phyloP scores from a whole-genome alignment of 2,329 filamentous ascomycete genomes.

The Ceratocystis diversiconidia region DNA sequence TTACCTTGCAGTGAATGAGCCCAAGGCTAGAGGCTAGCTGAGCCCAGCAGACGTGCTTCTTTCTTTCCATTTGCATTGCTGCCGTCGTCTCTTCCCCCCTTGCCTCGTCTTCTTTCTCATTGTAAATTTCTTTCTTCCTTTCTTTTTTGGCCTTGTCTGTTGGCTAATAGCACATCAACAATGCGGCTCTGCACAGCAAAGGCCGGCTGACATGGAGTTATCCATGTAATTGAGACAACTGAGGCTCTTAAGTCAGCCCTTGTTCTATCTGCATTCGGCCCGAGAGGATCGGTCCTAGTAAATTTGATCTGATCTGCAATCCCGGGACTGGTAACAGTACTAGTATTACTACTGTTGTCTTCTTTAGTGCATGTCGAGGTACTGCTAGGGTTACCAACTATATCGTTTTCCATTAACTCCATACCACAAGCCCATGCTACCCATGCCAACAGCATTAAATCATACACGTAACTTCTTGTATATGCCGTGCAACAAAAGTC shows the following conservation, averaged over 20 bases:
- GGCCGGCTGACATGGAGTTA: not conserved
- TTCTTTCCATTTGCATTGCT: no score
- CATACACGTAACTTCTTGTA: not conserved
- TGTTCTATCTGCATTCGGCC: slow-evolving; percentile 12
- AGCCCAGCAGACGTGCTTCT: no score
- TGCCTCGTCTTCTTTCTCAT: no score
- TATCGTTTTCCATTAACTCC: no score
- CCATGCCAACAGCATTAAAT: not conserved
- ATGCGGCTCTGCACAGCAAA: not conserved
- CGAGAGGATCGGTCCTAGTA: slow-evolving; percentile 8
- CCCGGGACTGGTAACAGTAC: not conserved
- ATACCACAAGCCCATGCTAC: not conserved
- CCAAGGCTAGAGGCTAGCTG: no score
- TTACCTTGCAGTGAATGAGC: no score
- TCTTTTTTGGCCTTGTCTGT: not conserved
- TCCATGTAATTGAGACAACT: not conserved
- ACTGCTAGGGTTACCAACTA: not conserved
- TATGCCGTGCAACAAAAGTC: not conserved
- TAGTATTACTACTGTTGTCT: not conserved
- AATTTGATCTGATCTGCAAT: slow-evolving; percentile 5
- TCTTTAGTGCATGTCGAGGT: no score
- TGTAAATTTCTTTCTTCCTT: not conserved
- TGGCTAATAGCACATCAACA: not conserved
- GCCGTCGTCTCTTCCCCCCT: no score
- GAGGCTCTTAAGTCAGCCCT: slow-evolving; percentile 9